Conservation (phyloP, 2,329 filamentous ascomycete genomes). For the Cercospora citrullina region DNA sequence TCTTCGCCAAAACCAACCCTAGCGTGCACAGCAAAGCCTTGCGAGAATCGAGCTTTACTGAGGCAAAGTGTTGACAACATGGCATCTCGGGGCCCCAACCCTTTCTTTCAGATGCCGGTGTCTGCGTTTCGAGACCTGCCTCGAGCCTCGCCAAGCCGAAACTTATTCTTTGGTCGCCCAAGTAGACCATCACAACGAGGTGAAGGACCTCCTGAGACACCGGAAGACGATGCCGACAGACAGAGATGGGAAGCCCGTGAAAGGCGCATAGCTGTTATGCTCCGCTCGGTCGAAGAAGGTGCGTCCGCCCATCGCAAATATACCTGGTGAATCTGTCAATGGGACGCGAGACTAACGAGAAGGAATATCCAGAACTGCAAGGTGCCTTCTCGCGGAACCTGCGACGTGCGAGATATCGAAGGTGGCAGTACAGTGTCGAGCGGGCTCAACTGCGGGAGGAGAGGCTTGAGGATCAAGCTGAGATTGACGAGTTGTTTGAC, state of each 20-base stretch:
- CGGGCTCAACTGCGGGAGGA: neutral
- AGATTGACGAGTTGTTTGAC: neutral
- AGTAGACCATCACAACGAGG: neutral
- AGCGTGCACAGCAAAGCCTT: neutral
- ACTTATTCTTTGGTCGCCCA: neutral
- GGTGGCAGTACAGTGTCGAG: neutral
- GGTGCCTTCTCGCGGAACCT: neutral
- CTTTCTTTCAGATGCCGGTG: neutral
- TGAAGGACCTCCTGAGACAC: neutral
- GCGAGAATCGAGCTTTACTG: neutral
- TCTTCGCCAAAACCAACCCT: neutral
- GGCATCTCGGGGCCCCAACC: neutral
- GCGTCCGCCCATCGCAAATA: neutral
- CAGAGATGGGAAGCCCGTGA: neutral
- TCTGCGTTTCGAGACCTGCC: neutral
- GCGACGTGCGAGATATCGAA: neutral
- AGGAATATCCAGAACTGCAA: neutral
- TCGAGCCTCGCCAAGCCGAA: neutral
- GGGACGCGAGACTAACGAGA: neutral
- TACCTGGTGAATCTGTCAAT: neutral
- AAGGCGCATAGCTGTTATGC: neutral
- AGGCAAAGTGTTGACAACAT: neutral
- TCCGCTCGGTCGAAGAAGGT: neutral
- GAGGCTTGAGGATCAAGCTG: neutral
- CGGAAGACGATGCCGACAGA: neutral